Evolutionary conservation across 768 basidiomycete species (phyloP).

Genomic region (Cubamyces sp.): DNA sequence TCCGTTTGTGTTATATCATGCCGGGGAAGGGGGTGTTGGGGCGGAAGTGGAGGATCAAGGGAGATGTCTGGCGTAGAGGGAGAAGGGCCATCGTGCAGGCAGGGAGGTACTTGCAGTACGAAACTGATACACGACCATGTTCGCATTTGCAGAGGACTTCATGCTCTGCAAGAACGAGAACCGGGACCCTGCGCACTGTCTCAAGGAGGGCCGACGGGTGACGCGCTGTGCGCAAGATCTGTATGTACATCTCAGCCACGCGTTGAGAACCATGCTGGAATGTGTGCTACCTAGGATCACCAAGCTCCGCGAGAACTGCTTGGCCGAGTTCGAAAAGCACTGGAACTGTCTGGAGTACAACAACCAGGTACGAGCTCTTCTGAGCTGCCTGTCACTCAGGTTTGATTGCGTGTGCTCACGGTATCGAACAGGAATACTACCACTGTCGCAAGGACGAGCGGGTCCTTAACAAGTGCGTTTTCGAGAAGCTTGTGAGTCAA

Average conservation of each 20-base stretch:
- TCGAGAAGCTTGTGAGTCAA: slow-evolving; percentile 86
- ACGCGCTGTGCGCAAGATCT: slow-evolving; percentile 94
- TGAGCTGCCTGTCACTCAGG: too few species aligned
- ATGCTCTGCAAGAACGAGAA: slow-evolving; percentile 98
- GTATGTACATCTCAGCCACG: slow-evolving; percentile 52
- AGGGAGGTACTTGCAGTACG: neutral
- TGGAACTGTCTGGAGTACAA: slow-evolving; percentile 94
- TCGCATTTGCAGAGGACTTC: slow-evolving; percentile 69
- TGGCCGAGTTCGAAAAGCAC: slow-evolving; percentile 84
- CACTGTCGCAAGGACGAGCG: slow-evolving; percentile 89
- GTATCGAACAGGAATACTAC: slow-evolving; percentile 75
- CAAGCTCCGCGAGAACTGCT: slow-evolving; percentile 93
- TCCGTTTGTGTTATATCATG: neutral
- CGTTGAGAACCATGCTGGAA: neutral
- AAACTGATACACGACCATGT: slow-evolving; percentile 3
- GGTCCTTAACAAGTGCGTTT: slow-evolving; percentile 90
- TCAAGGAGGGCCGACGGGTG: slow-evolving; percentile 94
- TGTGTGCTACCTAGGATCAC: slow-evolving; percentile 65
- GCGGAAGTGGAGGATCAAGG: neutral
- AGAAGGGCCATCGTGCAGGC: neutral
- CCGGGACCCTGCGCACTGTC: slow-evolving; percentile 87
- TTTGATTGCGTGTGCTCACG: neutral
- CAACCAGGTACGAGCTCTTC: slow-evolving; percentile 79
- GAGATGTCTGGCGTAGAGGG: neutral
- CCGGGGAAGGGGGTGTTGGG: neutral